Conservation (phyloP, 2,329 filamentous ascomycete species). For the Escovopsis sp. region DNA sequence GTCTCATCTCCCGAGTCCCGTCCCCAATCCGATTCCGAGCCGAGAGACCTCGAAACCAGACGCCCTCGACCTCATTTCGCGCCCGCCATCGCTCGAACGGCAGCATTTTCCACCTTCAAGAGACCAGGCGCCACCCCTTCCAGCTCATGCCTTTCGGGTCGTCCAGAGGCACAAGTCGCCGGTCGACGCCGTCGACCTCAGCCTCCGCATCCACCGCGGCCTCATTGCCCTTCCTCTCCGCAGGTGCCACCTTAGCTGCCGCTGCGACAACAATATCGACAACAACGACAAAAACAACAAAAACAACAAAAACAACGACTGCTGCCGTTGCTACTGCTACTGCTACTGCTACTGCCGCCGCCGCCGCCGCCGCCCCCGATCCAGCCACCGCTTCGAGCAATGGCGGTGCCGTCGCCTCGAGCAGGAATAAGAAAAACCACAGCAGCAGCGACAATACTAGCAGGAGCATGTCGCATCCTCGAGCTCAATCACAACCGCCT, state of each 20-base stretch:
- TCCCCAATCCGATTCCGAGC: too few relatives aligned
- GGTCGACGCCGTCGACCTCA: constrained; percentile 11
- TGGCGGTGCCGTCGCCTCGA: neutral
- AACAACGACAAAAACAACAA: neutral
- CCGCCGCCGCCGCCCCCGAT: neutral
- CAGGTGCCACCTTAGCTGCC: constrained; percentile 5
- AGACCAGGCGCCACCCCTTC: constrained; percentile 2
- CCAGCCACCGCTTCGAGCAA: constrained; percentile 8
- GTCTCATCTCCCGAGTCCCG: too few relatives aligned
- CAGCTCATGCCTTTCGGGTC: constrained; percentile 10
- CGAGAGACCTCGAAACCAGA: too few relatives aligned
- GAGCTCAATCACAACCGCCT: too few relatives aligned
- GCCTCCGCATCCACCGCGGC: constrained; percentile 10
- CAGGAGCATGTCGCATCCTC: neutral
- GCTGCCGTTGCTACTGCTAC: too few relatives aligned
- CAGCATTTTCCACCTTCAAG: too few relatives aligned
- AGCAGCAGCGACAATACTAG: neutral
- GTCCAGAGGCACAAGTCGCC: constrained; percentile 8
- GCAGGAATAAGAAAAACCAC: neutral
- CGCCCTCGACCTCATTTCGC: too few relatives aligned
- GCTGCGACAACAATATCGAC: constrained; percentile 4
- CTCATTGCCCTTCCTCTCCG: constrained; percentile 8
- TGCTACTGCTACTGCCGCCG: neutral
- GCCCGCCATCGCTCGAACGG: too few relatives aligned
- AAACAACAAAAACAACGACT: too few relatives aligned